A percentile compares a stretch with the other conserved stretches of the same genome.
Evolutionary conservation across 805 yeast species (phyloP).

Genomic region (Schizosaccharomyces osmophilus): DNA sequence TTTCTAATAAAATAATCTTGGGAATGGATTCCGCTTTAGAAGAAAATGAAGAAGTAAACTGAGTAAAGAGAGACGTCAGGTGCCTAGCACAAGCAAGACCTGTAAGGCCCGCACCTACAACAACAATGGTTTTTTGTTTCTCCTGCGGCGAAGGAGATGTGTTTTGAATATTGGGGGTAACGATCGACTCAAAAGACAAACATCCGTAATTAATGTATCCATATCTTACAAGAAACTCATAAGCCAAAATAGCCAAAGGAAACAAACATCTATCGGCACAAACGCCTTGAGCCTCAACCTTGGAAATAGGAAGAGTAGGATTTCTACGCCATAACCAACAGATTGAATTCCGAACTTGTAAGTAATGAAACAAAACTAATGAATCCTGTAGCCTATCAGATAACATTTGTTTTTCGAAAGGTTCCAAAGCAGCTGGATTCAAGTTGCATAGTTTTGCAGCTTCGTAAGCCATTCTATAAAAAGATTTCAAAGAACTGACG

Average conservation of each 20-base stretch:
- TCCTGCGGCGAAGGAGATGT: slow-evolving; percentile 6
- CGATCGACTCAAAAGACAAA: slow-evolving; percentile 8
- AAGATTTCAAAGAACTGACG: not conserved
- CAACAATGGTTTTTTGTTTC: slow-evolving; percentile 24
- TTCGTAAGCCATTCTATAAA: not conserved
- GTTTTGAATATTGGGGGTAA: slow-evolving; percentile 3
- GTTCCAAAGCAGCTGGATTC: not conserved
- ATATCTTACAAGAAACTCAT: slow-evolving; percentile 18
- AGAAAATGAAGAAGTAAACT: slow-evolving; percentile 14
- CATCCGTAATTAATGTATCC: slow-evolving; percentile 23
- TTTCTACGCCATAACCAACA: slow-evolving; percentile 19
- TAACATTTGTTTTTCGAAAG: not conserved
- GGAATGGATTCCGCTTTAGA: slow-evolving; percentile 18
- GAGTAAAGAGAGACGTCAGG: slow-evolving; percentile 36
- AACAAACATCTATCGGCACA: slow-evolving; percentile 17
- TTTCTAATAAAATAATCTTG: slow-evolving; percentile 18
- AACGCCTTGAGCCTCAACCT: slow-evolving; percentile 21
- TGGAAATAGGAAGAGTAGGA: slow-evolving; percentile 18
- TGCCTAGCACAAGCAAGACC: slow-evolving; percentile 93
- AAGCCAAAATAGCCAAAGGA: slow-evolving; percentile 20
- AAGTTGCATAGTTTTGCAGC: not conserved
- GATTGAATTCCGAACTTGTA: slow-evolving; percentile 20
- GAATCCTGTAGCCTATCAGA: not conserved
- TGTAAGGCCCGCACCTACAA: slow-evolving; percentile 92
- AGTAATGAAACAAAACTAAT: slow-evolving; percentile 8